Evolutionary conservation across 768 basidiomycete species (phyloP).

Genomic region (Brasilioporus rufonigricans): DNA sequence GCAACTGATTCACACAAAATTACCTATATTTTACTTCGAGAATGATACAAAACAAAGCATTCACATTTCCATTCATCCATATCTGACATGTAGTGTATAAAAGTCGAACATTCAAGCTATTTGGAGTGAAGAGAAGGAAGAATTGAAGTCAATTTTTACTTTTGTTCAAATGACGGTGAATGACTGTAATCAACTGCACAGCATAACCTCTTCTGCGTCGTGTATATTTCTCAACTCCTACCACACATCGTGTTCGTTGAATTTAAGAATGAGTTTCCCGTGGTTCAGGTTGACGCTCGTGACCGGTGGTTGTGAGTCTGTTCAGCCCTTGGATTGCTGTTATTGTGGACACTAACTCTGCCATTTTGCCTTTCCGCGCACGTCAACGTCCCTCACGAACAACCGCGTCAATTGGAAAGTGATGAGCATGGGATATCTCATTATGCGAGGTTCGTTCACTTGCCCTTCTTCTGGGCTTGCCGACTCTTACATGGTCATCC

Average conservation of each 20-base stretch:
- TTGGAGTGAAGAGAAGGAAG: too few relatives aligned
- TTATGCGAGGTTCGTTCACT: conserved; percentile 54
- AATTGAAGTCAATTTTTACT: too few relatives aligned
- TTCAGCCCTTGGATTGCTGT: neutral
- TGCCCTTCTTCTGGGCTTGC: conserved; percentile 4
- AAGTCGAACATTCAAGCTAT: too few relatives aligned
- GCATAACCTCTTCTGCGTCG: conserved; percentile 1
- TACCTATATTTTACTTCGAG: too few relatives aligned
- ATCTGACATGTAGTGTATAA: too few relatives aligned
- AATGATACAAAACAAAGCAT: too few relatives aligned
- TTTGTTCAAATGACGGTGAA: too few relatives aligned
- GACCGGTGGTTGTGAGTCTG: conserved; percentile 47
- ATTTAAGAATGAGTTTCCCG: conserved; percentile 46
- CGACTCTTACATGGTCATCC: conserved; percentile 2
- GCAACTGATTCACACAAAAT: too few relatives aligned
- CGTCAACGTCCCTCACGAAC: neutral
- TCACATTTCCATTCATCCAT: too few relatives aligned
- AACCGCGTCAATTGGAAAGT: conserved; percentile 35
- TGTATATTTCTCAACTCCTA: neutral
- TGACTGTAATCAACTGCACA: conserved; percentile 18
- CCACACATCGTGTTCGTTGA: neutral
- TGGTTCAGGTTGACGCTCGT: conserved; percentile 52
- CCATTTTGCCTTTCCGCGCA: neutral
- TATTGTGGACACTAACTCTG: conserved; percentile 7
- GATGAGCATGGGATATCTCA: conserved; percentile 51